phyloP scores from a whole-genome alignment of 2,329 filamentous ascomycete genomes.

The Curvularia eragrostidis region DNA sequence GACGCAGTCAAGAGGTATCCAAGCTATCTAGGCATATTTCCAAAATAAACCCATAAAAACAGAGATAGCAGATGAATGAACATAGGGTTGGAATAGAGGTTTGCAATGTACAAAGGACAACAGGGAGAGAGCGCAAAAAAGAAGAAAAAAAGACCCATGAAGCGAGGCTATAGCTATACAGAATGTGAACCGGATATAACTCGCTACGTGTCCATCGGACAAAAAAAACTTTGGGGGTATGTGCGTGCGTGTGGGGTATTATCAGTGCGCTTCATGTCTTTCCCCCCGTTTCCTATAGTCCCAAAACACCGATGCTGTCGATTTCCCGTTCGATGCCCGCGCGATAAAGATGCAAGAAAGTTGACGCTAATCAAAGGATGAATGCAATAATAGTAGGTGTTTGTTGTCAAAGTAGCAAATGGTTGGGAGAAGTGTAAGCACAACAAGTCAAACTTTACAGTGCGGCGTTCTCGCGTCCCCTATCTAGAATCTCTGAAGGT shows the following conservation, averaged over 20 bases:
- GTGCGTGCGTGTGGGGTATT: not conserved
- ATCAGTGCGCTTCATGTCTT: not conserved
- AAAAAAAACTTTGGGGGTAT: not conserved
- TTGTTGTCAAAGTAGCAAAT: not conserved
- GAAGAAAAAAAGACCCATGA: too few relatives aligned
- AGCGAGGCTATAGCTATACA: too few relatives aligned
- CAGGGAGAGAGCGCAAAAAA: too few relatives aligned
- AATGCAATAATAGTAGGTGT: conserved; percentile 3
- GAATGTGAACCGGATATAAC: too few relatives aligned
- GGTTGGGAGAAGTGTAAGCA: not conserved
- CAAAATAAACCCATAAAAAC: too few relatives aligned
- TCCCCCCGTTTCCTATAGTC: not conserved
- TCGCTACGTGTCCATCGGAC: too few relatives aligned
- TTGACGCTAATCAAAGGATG: conserved; percentile 2
- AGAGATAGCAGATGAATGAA: too few relatives aligned
- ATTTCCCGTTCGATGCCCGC: not conserved
- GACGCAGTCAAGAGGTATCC: too few relatives aligned
- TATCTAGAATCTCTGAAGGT: conserved; percentile 49
- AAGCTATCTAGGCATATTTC: too few relatives aligned
- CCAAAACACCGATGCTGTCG: not conserved
- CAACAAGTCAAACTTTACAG: conserved; percentile 14
- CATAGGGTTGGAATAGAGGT: too few relatives aligned
- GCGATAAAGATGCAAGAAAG: conserved; percentile 4
- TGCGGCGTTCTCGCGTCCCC: conserved; percentile 32
- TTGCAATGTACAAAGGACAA: too few relatives aligned